Percentiles rank a stretch among this genome's conserved stretches.
Conservation (phyloP, 2,329 filamentous ascomycete species). For the Aspergillus brasiliensis region DNA sequence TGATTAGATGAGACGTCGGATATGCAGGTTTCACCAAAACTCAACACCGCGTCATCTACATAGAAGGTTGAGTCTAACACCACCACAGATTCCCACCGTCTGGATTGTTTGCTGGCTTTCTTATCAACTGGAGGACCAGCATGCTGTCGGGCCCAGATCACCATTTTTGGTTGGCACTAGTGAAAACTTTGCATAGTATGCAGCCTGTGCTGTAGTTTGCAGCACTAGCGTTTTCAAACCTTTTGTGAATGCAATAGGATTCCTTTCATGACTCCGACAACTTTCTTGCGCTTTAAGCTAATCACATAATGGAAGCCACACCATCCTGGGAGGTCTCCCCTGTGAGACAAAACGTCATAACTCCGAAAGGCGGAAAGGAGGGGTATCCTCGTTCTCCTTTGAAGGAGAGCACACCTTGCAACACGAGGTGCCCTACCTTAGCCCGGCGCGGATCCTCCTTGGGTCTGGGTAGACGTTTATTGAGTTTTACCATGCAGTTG, state of each 20-base stretch:
- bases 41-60: neutral
- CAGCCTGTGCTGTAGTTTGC: conserved; percentile 3
- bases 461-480: neutral
- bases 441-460: neutral
- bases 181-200: neutral
- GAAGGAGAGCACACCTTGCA: neutral
- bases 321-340: neutral
- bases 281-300: neutral
- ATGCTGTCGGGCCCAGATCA: conserved; percentile 6
- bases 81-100: neutral
- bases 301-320: neutral
- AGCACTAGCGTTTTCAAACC: neutral
- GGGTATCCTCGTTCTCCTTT: neutral
- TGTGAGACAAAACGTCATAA: neutral
- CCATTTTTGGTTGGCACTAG: neutral
- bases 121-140: neutral
- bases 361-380: neutral
- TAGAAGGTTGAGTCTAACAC: neutral
- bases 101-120: neutral
- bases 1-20: neutral
- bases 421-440: neutral
- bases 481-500: neutral
- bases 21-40: neutral
- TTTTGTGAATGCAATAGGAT: neutral
- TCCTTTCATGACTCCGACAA: neutral